Conservation (phyloP, 2,329 filamentous ascomycete genomes). For the Exserohilum rostratum region DNA sequence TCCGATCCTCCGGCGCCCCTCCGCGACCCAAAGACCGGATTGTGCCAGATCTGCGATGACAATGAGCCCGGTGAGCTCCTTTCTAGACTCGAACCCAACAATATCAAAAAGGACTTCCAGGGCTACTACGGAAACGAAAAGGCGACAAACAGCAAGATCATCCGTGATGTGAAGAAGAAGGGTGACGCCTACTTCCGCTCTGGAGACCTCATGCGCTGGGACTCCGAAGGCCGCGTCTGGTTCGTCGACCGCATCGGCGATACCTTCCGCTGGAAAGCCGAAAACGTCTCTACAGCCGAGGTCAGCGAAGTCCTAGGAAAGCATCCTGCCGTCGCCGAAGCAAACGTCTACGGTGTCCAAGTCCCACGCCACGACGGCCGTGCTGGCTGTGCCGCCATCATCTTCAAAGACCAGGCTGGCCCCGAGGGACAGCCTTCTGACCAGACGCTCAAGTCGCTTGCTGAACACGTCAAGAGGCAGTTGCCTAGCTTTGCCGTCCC, state of each 20-base stretch:
- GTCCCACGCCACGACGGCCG: slow-evolving; percentile 54
- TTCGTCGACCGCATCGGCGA: slow-evolving; percentile 50
- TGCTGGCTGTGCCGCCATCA: slow-evolving; percentile 53
- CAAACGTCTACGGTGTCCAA: slow-evolving; percentile 54
- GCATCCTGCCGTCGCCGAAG: slow-evolving; percentile 49
- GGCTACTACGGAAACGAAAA: slow-evolving; percentile 65
- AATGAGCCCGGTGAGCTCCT: slow-evolving; percentile 75
- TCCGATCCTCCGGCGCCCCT: slow-evolving; percentile 64
- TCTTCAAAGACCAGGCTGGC: slow-evolving; percentile 29
- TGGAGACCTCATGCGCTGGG: slow-evolving; percentile 44
- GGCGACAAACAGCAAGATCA: slow-evolving; percentile 42
- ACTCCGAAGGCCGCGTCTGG: slow-evolving; percentile 43
- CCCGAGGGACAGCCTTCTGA: slow-evolving; percentile 17
- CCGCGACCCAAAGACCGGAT: slow-evolving; percentile 68
- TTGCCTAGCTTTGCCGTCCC: slow-evolving; percentile 55
- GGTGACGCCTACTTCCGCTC: slow-evolving; percentile 49
- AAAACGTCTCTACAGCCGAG: slow-evolving; percentile 56
- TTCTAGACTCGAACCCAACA: slow-evolving; percentile 39
- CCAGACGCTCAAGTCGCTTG: slow-evolving; percentile 27
- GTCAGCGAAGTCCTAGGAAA: slow-evolving; percentile 50
- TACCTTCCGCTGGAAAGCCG: slow-evolving; percentile 52
- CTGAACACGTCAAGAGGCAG: slow-evolving; percentile 45
- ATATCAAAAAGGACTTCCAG: slow-evolving; percentile 59
- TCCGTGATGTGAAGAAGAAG: slow-evolving; percentile 41
- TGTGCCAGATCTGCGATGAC: slow-evolving; percentile 66